A percentile compares a stretch with the other conserved stretches of the same genome.
These are phyloP conservation scores for Calcarisporium arbuscula DNA, from an alignment of 2,329 filamentous ascomycete species.

Conservation along the genomic window DNA sequence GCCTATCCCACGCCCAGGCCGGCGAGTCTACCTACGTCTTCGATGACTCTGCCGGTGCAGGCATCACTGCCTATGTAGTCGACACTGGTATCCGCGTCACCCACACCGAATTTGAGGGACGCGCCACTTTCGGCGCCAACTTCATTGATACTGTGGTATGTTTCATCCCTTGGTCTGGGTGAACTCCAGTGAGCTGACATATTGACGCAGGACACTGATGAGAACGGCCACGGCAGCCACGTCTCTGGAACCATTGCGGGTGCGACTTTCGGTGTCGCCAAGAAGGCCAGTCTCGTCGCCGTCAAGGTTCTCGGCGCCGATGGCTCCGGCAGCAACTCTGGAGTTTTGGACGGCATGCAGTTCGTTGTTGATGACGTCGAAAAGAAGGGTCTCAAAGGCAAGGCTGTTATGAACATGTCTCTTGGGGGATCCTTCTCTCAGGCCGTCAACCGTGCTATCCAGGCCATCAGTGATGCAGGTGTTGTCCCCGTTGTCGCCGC, in stretches of 20 bases:
- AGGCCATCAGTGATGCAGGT: constrained; percentile 41
- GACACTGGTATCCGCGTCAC: constrained; percentile 56
- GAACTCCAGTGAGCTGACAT: not conserved
- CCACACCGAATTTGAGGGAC: constrained; percentile 51
- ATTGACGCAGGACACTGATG: constrained; percentile 39
- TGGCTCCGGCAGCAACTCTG: constrained; percentile 29
- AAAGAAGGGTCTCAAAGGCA: constrained; percentile 36
- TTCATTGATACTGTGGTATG: constrained; percentile 41
- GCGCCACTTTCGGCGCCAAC: constrained; percentile 48
- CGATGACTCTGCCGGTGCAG: constrained; percentile 44
- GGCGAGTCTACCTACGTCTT: constrained; percentile 35
- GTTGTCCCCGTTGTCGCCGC: constrained; percentile 54
- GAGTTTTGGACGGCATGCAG: constrained; percentile 53
- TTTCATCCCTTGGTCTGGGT: constrained; percentile 8
- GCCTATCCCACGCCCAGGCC: constrained; percentile 39
- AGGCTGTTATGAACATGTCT: constrained; percentile 59
- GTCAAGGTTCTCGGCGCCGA: constrained; percentile 55
- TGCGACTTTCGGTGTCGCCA: constrained; percentile 55
- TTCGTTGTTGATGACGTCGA: constrained; percentile 43
- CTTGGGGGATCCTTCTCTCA: constrained; percentile 43
- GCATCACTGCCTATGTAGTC: constrained; percentile 57
- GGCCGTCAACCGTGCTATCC: constrained; percentile 50
- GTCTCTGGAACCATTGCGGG: constrained; percentile 57
- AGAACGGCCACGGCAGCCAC: constrained; percentile 59
- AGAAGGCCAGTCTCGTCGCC: constrained; percentile 45